Conservation (phyloP, 2,329 filamentous ascomycete genomes). For the Colletotrichum sp. region DNA sequence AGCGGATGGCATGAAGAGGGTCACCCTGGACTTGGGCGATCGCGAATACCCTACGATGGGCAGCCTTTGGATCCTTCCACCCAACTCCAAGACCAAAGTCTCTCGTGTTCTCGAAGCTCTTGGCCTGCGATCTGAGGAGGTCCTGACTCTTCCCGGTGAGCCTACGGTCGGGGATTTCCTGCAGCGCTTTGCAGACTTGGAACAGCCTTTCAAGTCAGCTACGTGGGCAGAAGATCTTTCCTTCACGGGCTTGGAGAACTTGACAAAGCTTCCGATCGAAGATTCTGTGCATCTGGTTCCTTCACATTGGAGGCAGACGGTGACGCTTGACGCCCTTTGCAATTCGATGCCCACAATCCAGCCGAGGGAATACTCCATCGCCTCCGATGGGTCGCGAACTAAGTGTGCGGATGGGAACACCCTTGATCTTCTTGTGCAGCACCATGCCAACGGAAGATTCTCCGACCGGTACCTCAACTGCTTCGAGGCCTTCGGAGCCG, state of each 20-base stretch:
- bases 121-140: background rate
- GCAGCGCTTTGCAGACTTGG: constrained; percentile 5
- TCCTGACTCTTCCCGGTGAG: background rate
- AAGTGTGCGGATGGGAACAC: background rate
- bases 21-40: constrained; percentile 6
- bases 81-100: constrained; percentile 14
- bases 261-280: constrained; percentile 6
- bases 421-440: constrained; percentile 7
- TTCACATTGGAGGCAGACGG: background rate
- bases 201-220: constrained; percentile 3
- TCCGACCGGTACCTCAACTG: constrained; percentile 11
- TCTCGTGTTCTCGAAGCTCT: constrained; percentile 6
- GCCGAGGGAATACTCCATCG: constrained; percentile 14
- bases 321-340: constrained; percentile 5
- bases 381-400: constrained; percentile 2
- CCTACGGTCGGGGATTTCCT: constrained; percentile 3
- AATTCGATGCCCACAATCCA: constrained; percentile 7
- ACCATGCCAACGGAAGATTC: constrained; percentile 1
- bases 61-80: constrained; percentile 14
- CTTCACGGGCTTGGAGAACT: background rate
- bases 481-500: background rate
- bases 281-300: constrained; percentile 4
- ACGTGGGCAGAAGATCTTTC: background rate
- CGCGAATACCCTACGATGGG: constrained; percentile 18
- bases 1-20: constrained; percentile 9